Evolutionary conservation across 2,329 filamentous ascomycete genomes (phyloP).

Genomic region (Phaeosphaeriaceae sp.): DNA sequence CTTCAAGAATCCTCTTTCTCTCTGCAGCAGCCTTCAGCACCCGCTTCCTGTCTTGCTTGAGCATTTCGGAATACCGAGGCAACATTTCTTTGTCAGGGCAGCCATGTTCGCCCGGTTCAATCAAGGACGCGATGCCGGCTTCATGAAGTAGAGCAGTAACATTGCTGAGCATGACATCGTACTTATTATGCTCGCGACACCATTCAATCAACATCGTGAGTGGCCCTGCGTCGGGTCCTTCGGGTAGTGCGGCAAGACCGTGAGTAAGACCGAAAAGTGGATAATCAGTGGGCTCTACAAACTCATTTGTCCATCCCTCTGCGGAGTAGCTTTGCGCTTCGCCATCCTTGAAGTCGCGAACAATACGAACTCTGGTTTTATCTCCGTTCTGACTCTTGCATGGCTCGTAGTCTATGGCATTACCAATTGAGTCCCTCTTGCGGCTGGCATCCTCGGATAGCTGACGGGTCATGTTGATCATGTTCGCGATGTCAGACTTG

Average conservation of each 20-base stretch:
- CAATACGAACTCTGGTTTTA: not conserved
- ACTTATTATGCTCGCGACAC: conserved; percentile 6
- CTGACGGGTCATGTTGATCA: conserved; percentile 19
- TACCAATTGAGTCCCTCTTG: not conserved
- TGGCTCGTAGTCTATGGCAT: not conserved
- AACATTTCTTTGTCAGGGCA: conserved; percentile 19
- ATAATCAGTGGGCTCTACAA: conserved; percentile 20
- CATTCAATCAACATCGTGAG: conserved; percentile 20
- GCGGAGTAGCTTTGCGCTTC: conserved; percentile 14
- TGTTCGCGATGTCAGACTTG: conserved; percentile 1
- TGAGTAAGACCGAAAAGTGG: conserved; percentile 23
- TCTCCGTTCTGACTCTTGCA: not conserved
- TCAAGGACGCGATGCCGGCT: conserved; percentile 10
- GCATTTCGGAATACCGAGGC: not conserved
- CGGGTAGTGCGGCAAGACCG: conserved; percentile 15
- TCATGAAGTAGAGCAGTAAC: conserved; percentile 9
- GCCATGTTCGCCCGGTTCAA: conserved; percentile 7
- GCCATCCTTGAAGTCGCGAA: not conserved
- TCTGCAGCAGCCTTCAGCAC: not conserved
- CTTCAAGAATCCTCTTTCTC: conserved; percentile 4
- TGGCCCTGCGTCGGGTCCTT: conserved; percentile 22
- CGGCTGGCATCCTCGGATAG: conserved; percentile 1
- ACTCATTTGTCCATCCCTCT: conserved; percentile 13
- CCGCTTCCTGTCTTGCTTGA: conserved; percentile 16
- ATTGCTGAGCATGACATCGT: conserved; percentile 14